Evolutionary conservation across 108 stramenopile genomes (phyloP), one percentile per base, ranked within the genome.

Genomic region (Pseudonitzschia multistriata): DNA sequence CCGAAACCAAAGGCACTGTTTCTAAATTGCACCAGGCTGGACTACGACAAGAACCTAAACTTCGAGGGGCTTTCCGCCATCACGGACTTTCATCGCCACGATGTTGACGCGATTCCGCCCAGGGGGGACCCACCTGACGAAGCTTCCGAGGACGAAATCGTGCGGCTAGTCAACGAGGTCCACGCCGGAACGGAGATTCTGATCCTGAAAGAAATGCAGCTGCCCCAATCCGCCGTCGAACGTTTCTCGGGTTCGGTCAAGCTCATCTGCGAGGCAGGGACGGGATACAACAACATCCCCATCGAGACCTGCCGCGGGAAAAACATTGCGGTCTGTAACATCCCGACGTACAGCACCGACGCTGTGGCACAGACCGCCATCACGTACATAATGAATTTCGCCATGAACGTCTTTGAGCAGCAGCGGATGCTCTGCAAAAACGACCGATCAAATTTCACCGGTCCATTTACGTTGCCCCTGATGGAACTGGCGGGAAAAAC

Each of bases 211-310:
- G 94, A 95, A 80, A 91, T 92, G 88, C 55, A 73, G 52, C 66
- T 95, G 3, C 87, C 90, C 3, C 19, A 40, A 0, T 42, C 52
- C 14, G 80, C 79, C 4, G 21, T 93, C 39, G 68, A 77, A 40
- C 48, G 72, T 27, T 91, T 95, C 70, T 83, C 88, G 14, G 21
- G 74, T 15, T 70, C 79, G 3, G 87, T 95, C 25, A 89, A 82
- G 72, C 69, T 92, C 3, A 54, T 95, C 29, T 89, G 88, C 66
- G 94, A 95, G 74, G 88, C 91, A 0, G 94, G 94, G 5, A 95
- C 94, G 3, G 94, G 94, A 42, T 95, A 90, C 83, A 95, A 95
- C 77, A 95, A 95, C 65, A 74, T 89, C n/a, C 90, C 91, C 6
- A 74, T 88, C 28, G 31, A 42, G 19, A 67, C 61, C 0, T 85